Percentiles rank a stretch among this genome's conserved stretches.
These are phyloP conservation scores for Penicillium mononematosum DNA, from an alignment of 495 filamentous ascomycete species.

Conservation along the genomic window DNA sequence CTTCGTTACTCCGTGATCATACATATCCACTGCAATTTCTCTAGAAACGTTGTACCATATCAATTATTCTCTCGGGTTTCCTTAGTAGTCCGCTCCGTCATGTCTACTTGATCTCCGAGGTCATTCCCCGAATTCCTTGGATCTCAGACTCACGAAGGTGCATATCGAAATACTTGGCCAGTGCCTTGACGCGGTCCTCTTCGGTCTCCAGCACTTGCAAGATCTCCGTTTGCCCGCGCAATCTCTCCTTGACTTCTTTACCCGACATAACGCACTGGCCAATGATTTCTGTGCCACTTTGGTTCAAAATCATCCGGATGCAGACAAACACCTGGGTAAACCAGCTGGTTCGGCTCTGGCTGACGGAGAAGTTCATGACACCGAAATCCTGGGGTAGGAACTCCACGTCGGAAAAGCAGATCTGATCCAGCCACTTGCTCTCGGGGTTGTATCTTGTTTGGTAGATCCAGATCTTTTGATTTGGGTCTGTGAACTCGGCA, in stretches of 20 bases:
- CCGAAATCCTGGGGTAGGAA: constrained; percentile 57
- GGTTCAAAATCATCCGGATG: constrained; percentile 50
- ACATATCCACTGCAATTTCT: constrained; percentile 32
- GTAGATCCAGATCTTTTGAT: constrained; percentile 58
- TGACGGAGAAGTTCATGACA: constrained; percentile 60
- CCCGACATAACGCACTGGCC: constrained; percentile 59
- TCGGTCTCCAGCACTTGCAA: constrained; percentile 50
- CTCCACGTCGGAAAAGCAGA: constrained; percentile 61
- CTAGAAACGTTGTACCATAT: constrained; percentile 33
- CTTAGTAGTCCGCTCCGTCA: constrained; percentile 7
- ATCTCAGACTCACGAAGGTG: constrained; percentile 51
- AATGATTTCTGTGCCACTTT: constrained; percentile 39
- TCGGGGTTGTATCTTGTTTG: constrained; percentile 49
- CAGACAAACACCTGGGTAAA: constrained; percentile 55
- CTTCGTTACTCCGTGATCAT: constrained; percentile 23
- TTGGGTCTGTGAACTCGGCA: constrained; percentile 39
- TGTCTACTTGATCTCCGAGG: constrained; percentile 44
- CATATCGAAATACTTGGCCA: constrained; percentile 58
- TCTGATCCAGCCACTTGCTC: constrained; percentile 51
- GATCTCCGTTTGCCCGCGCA: constrained; percentile 53
- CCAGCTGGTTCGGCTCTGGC: constrained; percentile 44
- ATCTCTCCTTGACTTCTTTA: constrained; percentile 54
- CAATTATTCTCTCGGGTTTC: constrained; percentile 8
- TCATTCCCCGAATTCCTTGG: constrained; percentile 47
- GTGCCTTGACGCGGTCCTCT: constrained; percentile 50